phyloP scores from a whole-genome alignment of 257 asterid species.

The Ocimum tenuiflorum region DNA sequence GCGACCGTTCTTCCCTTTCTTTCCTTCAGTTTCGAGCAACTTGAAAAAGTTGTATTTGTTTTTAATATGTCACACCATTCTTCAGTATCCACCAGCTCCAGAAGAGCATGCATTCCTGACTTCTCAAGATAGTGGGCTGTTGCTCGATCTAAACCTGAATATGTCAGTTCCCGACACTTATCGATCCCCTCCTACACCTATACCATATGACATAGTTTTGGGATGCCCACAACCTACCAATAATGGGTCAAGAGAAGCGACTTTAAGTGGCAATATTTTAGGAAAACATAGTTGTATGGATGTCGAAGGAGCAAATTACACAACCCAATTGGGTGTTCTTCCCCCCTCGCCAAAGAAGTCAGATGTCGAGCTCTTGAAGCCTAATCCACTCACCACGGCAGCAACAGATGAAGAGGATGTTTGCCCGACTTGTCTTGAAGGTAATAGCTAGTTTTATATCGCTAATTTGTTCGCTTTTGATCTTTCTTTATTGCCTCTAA shows the following conservation, averaged over 20 bases:
- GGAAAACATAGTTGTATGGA: conserved; percentile 20
- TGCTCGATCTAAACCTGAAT: conserved; percentile 50
- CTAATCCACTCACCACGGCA: conserved; percentile 24
- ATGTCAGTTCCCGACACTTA: conserved; percentile 58
- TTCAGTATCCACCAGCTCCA: conserved; percentile 54
- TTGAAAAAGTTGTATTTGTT: not conserved
- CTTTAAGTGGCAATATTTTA: conserved; percentile 16
- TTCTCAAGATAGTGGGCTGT: conserved; percentile 45
- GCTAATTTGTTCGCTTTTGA: not conserved
- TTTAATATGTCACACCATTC: not conserved
- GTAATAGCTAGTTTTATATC: conserved; percentile 21
- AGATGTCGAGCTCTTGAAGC: conserved; percentile 32
- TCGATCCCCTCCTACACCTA: conserved; percentile 61
- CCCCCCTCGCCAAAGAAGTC: conserved; percentile 39
- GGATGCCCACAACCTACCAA: conserved; percentile 28
- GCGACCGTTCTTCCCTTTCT: not conserved
- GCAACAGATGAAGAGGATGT: conserved; percentile 48
- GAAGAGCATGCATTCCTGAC: conserved; percentile 58
- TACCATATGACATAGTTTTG: conserved; percentile 53
- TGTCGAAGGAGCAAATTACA: conserved; percentile 34
- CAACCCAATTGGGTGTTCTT: conserved; percentile 23
- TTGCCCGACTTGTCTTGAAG: conserved; percentile 87
- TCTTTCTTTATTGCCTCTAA: not conserved
- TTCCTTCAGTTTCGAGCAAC: not conserved
- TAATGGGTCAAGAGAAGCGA: conserved; percentile 23